Conservation (phyloP, 2,329 filamentous ascomycete genomes). For the Lasiodiplodia theobromae region DNA sequence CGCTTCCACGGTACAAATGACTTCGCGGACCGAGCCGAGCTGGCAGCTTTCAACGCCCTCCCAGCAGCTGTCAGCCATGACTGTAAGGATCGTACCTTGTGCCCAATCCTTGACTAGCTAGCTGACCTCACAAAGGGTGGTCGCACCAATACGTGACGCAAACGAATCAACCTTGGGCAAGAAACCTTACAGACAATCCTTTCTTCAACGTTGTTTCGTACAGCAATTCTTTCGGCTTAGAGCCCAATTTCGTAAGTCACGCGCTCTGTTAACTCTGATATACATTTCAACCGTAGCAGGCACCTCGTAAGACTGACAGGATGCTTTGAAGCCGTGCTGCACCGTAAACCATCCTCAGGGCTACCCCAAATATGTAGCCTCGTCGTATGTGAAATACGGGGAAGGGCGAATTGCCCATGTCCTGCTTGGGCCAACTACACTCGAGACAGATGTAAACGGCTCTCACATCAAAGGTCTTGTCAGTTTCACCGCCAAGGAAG, state of each 20-base stretch:
- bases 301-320: not conserved
- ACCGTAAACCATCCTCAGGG: constrained; percentile 3
- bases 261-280: not conserved
- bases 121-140: constrained; percentile 43
- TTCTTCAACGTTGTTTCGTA: constrained; percentile 8
- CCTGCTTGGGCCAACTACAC: not conserved
- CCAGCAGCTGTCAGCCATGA: constrained; percentile 56
- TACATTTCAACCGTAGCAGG: not conserved
- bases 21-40: constrained; percentile 57
- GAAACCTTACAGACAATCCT: not conserved
- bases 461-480: not conserved
- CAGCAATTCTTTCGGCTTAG: constrained; percentile 5
- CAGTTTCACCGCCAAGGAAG: too few species aligned
- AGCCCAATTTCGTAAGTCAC: constrained; percentile 6
- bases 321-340: not conserved
- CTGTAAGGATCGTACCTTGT: constrained; percentile 36
- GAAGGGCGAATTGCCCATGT: not conserved
- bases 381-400: not conserved
- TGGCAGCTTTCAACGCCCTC: constrained; percentile 58
- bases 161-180: constrained; percentile 49
- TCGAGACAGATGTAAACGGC: not conserved
- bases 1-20: constrained; percentile 41
- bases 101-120: too few species aligned
- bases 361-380: not conserved
- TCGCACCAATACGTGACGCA: constrained; percentile 60